A percentile compares a stretch with the other conserved stretches of the same genome.
Evolutionary conservation across 2,329 filamentous ascomycete species (phyloP).

Genomic region (Pseudogymnoascus sp.): DNA sequence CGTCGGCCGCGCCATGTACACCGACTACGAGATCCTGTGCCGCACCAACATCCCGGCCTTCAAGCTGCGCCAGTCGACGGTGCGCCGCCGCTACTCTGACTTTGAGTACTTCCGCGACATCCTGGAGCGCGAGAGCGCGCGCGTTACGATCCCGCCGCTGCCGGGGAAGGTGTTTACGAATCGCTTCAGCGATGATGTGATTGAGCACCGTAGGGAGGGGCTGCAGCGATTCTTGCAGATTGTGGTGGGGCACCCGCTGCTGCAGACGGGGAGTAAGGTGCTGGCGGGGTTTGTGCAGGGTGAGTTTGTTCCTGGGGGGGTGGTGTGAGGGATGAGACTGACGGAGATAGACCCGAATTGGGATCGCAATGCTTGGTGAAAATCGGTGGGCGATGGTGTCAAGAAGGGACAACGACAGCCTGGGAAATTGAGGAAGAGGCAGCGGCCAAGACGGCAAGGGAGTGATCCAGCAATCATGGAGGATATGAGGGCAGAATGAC

Average conservation of each 20-base stretch:
- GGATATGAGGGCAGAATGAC: background rate
- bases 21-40: slow-evolving; percentile 96
- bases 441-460: slow-evolving; percentile 13
- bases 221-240: slow-evolving; percentile 95
- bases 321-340: background rate
- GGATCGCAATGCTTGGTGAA: slow-evolving; percentile 84
- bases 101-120: slow-evolving; percentile 99
- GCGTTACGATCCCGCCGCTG: slow-evolving; percentile 90
- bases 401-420: slow-evolving; percentile 25
- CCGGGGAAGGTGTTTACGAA: slow-evolving; percentile 98
- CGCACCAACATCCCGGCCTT: slow-evolving; percentile 98
- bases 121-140: slow-evolving; percentile 85
- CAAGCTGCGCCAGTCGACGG: slow-evolving; percentile 81
- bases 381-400: background rate
- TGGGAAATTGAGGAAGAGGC: slow-evolving; percentile 38
- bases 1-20: slow-evolving; percentile 93
- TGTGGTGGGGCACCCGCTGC: slow-evolving; percentile 87
- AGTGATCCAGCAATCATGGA: background rate
- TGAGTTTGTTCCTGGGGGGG: slow-evolving; percentile 34
- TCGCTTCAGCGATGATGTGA: slow-evolving; percentile 95
- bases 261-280: slow-evolving; percentile 97
- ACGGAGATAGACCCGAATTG: slow-evolving; percentile 62
- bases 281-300: slow-evolving; percentile 94
- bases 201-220: slow-evolving; percentile 85
- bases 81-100: slow-evolving; percentile 91